A percentile compares a stretch with the other conserved stretches of the same genome.
Evolutionary conservation across 805 yeast species (phyloP).

Genomic region (Candida oleophila): DNA sequence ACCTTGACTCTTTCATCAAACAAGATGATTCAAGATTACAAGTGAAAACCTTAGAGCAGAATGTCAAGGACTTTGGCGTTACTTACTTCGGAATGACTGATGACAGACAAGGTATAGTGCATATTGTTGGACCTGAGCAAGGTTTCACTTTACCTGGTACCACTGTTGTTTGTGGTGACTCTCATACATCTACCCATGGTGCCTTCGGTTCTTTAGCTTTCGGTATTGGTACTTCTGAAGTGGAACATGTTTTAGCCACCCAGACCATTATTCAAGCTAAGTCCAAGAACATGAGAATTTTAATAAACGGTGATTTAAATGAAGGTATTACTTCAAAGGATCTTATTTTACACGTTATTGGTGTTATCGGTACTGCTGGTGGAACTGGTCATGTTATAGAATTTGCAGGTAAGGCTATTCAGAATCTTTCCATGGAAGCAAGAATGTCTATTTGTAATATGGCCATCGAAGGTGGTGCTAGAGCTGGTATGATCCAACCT

Average conservation of each 20-base stretch:
- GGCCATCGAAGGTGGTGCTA: slow-evolving; percentile 97
- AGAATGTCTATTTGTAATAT: slow-evolving; percentile 99
- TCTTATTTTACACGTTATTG: slow-evolving; percentile 89
- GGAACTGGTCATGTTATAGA: slow-evolving; percentile 98
- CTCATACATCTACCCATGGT: slow-evolving; percentile 98
- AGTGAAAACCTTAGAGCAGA: slow-evolving; percentile 87
- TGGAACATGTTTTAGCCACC: slow-evolving; percentile 97
- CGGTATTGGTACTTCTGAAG: slow-evolving; percentile 99
- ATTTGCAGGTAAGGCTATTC: slow-evolving; percentile 94
- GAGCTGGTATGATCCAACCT: slow-evolving; percentile 99
- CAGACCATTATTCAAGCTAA: slow-evolving; percentile 93
- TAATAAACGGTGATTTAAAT: slow-evolving; percentile 76
- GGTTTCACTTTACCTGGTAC: slow-evolving; percentile 98
- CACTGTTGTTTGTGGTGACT: slow-evolving; percentile 98
- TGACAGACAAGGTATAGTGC: slow-evolving; percentile 96
- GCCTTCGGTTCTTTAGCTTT: slow-evolving; percentile 97
- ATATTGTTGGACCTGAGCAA: slow-evolving; percentile 98
- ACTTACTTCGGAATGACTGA: slow-evolving; percentile 95
- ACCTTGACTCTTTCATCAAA: slow-evolving; percentile 75
- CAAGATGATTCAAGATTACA: slow-evolving; percentile 92
- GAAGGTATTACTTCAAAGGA: slow-evolving; percentile 97
- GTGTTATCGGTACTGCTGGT: slow-evolving; percentile 98
- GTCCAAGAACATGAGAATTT: slow-evolving; percentile 92
- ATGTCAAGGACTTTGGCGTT: slow-evolving; percentile 85
- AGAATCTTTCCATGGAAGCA: slow-evolving; percentile 90